Evolutionary conservation across 2,329 filamentous ascomycete species (phyloP).

Genomic region (Pseudonectria buxi): DNA sequence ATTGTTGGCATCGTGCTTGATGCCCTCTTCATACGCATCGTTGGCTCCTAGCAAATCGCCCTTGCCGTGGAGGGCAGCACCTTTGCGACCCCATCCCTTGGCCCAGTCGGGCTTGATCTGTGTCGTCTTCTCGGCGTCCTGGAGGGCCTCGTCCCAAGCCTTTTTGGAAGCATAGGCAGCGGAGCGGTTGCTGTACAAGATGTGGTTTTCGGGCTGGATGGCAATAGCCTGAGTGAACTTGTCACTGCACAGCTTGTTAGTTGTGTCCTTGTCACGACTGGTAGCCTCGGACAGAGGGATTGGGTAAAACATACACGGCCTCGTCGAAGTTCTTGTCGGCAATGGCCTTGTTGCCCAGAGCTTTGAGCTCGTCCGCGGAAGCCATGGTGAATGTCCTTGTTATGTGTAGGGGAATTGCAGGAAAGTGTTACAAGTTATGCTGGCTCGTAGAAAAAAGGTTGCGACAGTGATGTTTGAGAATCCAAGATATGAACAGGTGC

Average conservation of each 20-base stretch:
- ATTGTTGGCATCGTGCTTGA: constrained; percentile 87
- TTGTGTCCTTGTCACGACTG: not conserved
- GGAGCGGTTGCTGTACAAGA: constrained; percentile 96
- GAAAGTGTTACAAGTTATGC: constrained; percentile 2
- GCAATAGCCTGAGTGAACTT: constrained; percentile 94
- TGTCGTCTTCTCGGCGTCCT: constrained; percentile 88
- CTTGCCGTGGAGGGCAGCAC: constrained; percentile 79
- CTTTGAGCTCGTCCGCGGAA: constrained; percentile 77
- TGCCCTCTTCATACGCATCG: constrained; percentile 89
- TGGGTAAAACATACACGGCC: constrained; percentile 66
- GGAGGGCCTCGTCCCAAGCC: constrained; percentile 75
- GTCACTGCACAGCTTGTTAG: constrained; percentile 49
- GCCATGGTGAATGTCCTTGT: constrained; percentile 36
- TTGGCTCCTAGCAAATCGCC: constrained; percentile 79
- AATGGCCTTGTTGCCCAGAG: constrained; percentile 97
- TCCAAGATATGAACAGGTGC: constrained; percentile 15
- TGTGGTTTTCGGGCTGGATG: constrained; percentile 82
- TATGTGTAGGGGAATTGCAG: too few species aligned
- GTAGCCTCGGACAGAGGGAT: not conserved
- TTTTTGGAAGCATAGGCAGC: constrained; percentile 81
- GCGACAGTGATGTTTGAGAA: constrained; percentile 6
- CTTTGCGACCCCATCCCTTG: constrained; percentile 93
- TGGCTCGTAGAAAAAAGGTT: constrained; percentile 6
- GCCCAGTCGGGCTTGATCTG: constrained; percentile 97
- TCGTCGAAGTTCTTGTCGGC: constrained; percentile 94